phyloP scores from a whole-genome alignment of 2,329 filamentous ascomycete genomes.

The Neofusicoccum parvum region DNA sequence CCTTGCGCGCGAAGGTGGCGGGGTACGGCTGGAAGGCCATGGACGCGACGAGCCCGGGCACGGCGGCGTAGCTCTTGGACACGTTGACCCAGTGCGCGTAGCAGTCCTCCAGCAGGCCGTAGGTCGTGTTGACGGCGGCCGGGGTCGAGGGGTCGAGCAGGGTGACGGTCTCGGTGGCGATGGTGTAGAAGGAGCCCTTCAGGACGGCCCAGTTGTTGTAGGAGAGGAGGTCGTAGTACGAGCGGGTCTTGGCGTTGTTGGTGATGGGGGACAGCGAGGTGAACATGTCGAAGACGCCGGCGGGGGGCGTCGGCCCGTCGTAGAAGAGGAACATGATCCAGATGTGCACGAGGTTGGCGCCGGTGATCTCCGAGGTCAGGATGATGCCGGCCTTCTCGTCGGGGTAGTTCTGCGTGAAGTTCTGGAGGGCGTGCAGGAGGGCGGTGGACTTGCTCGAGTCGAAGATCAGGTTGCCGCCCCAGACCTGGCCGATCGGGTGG shows the following conservation, averaged over 20 bases:
- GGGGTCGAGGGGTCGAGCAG: slow-evolving; percentile 23
- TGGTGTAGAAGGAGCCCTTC: slow-evolving; percentile 36
- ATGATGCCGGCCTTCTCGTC: slow-evolving; percentile 65
- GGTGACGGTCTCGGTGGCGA: slow-evolving; percentile 37
- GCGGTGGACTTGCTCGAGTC: slow-evolving; percentile 38
- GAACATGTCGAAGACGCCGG: slow-evolving; percentile 60
- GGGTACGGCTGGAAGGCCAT: slow-evolving; percentile 41
- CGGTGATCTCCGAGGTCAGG: slow-evolving; percentile 54
- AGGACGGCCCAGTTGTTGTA: slow-evolving; percentile 47
- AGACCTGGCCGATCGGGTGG: slow-evolving; percentile 37
- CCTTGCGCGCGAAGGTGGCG: slow-evolving; percentile 31
- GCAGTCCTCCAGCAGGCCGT: slow-evolving; percentile 1
- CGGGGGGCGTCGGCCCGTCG: slow-evolving; percentile 59
- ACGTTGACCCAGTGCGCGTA: slow-evolving; percentile 34
- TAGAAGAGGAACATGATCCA: slow-evolving; percentile 67
- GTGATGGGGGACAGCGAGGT: slow-evolving; percentile 47
- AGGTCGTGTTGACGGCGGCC: slow-evolving; percentile 25
- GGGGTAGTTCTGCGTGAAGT: slow-evolving; percentile 60
- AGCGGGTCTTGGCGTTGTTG: slow-evolving; percentile 52
- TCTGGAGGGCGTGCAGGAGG: slow-evolving; percentile 52
- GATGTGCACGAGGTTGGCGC: slow-evolving; percentile 49
- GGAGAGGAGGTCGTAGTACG: slow-evolving; percentile 51
- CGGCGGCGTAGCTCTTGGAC: slow-evolving; percentile 28
- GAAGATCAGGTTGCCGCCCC: slow-evolving; percentile 53
- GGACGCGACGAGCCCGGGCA: slow-evolving; percentile 36